phyloP scores from a whole-genome alignment of 108 stramenopile genomes.

The Conticribra weissflogii region DNA sequence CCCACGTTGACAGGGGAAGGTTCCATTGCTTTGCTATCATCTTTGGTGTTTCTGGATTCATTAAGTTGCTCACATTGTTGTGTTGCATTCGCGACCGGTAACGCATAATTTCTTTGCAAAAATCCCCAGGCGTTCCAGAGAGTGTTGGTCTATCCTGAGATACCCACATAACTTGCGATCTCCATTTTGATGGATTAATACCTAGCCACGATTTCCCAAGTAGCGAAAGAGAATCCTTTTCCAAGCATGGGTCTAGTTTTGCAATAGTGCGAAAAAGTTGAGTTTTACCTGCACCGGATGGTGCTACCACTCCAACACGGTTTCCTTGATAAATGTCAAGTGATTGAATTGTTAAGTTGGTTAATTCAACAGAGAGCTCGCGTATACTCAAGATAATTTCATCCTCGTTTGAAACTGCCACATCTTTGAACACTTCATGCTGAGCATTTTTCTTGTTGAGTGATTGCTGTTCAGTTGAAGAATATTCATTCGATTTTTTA shows the following conservation, averaged over 20 bases:
- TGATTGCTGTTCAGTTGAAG: too few species aligned
- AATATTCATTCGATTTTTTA: not conserved
- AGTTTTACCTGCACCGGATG: constrained; percentile 47
- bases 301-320: constrained; percentile 30
- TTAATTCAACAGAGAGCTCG: constrained; percentile 22
- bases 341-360: constrained; percentile 18
- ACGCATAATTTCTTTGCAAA: constrained; percentile 22
- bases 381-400: constrained; percentile 17
- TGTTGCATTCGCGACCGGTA: constrained; percentile 17
- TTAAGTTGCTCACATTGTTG: not conserved
- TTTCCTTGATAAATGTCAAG: constrained; percentile 9
- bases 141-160: constrained; percentile 47
- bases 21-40: constrained; percentile 32
- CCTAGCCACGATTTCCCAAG: constrained; percentile 2
- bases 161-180: constrained; percentile 52
- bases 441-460: not conserved
- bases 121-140: constrained; percentile 44
- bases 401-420: not conserved
- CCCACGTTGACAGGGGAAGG: constrained; percentile 16
- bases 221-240: not conserved
- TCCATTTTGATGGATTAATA: constrained; percentile 31
- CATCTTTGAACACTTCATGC: not conserved
- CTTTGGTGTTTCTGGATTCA: constrained; percentile 3
- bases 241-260: constrained; percentile 21
- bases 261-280: constrained; percentile 40